A percentile compares a stretch with the other conserved stretches of the same genome.
These are phyloP conservation scores for Sclerotinia glacialis DNA, from an alignment of 2,329 filamentous ascomycete species.

Conservation along the genomic window DNA sequence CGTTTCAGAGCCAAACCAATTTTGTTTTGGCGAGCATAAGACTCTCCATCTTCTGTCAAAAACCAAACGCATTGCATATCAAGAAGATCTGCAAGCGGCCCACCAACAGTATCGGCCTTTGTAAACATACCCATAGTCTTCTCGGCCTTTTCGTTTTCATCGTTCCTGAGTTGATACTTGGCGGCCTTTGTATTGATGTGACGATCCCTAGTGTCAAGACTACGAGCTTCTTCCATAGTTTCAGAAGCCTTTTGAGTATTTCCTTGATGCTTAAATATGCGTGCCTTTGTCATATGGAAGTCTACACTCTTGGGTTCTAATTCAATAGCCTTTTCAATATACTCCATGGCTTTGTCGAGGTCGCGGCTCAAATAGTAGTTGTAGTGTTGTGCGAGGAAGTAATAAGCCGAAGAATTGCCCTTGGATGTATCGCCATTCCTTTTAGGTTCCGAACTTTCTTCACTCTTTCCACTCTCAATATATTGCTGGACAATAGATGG, in stretches of 20 bases:
- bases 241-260: constrained; percentile 76
- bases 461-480: constrained; percentile 54
- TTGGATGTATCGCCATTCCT: constrained; percentile 49
- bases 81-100: constrained; percentile 83
- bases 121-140: constrained; percentile 94
- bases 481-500: constrained; percentile 77
- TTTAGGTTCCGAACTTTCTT: constrained; percentile 44
- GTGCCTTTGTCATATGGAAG: constrained; percentile 90
- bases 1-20: constrained; percentile 86
- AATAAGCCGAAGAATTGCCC: constrained; percentile 77
- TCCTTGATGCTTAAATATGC: constrained; percentile 89
- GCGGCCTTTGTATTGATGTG: constrained; percentile 99
- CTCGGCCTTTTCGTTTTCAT: constrained; percentile 82
- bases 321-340: constrained; percentile 79
- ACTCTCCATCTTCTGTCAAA: constrained; percentile 89
- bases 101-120: constrained; percentile 81
- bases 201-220: constrained; percentile 83
- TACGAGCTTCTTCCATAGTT: constrained; percentile 82
- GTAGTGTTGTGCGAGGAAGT: constrained; percentile 96
- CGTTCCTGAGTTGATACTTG: constrained; percentile 92
- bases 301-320: constrained; percentile 79
- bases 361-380: constrained; percentile 88
- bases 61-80: constrained; percentile 99
- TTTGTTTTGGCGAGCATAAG: constrained; percentile 78
- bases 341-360: constrained; percentile 74